Evolutionary conservation across 768 basidiomycete genomes (phyloP).

Genomic region (Rhodotorula diobovata): DNA sequence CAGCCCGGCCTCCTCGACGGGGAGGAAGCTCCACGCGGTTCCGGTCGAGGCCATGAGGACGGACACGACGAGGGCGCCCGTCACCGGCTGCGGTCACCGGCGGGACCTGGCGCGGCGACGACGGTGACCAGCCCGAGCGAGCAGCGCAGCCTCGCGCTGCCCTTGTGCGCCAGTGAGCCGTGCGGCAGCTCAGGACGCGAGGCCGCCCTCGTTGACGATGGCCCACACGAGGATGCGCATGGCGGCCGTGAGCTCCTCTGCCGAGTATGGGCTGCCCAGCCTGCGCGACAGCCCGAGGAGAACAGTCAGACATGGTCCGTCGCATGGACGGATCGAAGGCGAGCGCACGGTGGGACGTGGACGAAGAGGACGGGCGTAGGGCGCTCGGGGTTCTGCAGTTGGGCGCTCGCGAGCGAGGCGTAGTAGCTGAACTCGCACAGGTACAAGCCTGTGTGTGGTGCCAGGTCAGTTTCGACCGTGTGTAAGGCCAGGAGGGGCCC

Average conservation of each 20-base stretch:
- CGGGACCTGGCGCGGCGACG: no score
- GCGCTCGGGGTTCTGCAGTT: not conserved
- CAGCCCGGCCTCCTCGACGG: no score
- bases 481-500: not conserved
- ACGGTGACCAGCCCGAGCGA: no score
- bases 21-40: no score
- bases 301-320: not conserved
- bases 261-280: constrained; percentile 6
- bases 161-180: no score
- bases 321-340: not conserved
- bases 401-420: constrained; percentile 5
- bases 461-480: not conserved
- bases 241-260: constrained; percentile 7
- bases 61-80: no score
- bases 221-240: not conserved
- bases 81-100: no score
- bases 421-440: constrained; percentile 26
- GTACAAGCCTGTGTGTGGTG: constrained; percentile 2
- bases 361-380: constrained; percentile 23
- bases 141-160: no score
- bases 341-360: constrained; percentile 19
- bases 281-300: not conserved
- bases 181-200: no score
- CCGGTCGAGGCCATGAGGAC: no score
- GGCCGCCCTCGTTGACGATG: constrained; percentile 1